These are phyloP conservation scores for Neonectria coccinea DNA, from an alignment of 2,329 filamentous ascomycete species.

Conservation along the genomic window DNA sequence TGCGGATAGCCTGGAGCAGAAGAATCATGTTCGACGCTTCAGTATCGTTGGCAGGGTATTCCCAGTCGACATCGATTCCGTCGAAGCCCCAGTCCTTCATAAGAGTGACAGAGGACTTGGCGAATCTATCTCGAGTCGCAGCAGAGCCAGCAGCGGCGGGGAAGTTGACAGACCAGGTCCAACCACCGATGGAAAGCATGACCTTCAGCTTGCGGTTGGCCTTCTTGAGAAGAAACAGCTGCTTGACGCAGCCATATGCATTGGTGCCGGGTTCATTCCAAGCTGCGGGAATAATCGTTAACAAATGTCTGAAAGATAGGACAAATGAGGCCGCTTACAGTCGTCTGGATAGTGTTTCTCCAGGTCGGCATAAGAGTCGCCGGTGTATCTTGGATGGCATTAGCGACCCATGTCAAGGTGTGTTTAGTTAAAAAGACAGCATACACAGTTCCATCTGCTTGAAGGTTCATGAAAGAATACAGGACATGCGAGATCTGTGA, in stretches of 20 bases:
- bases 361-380: slow-evolving; percentile 31
- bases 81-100: slow-evolving; percentile 76
- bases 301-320: neutral
- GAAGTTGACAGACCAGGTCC: slow-evolving; percentile 83
- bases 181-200: slow-evolving; percentile 83
- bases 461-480: slow-evolving; percentile 84
- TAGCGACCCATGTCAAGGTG: neutral
- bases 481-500: slow-evolving; percentile 80
- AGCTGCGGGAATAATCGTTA: slow-evolving; percentile 17
- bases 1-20: slow-evolving; percentile 55
- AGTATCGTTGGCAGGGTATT: slow-evolving; percentile 49
- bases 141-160: slow-evolving; percentile 71
- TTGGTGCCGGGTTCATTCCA: slow-evolving; percentile 72
- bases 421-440: slow-evolving; percentile 32
- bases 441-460: slow-evolving; percentile 77
- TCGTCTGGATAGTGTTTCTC: slow-evolving; percentile 35
- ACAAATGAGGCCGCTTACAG: slow-evolving; percentile 16
- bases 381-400: slow-evolving; percentile 25
- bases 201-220: slow-evolving; percentile 80
- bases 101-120: slow-evolving; percentile 73
- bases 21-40: slow-evolving; percentile 56
- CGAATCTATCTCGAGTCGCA: slow-evolving; percentile 70
- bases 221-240: slow-evolving; percentile 81
- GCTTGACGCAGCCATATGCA: slow-evolving; percentile 80
- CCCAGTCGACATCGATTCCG: slow-evolving; percentile 57